These are phyloP conservation scores for Pythium angustatum DNA, from an alignment of 352 stramenopile genomes.

Conservation along the genomic window DNA sequence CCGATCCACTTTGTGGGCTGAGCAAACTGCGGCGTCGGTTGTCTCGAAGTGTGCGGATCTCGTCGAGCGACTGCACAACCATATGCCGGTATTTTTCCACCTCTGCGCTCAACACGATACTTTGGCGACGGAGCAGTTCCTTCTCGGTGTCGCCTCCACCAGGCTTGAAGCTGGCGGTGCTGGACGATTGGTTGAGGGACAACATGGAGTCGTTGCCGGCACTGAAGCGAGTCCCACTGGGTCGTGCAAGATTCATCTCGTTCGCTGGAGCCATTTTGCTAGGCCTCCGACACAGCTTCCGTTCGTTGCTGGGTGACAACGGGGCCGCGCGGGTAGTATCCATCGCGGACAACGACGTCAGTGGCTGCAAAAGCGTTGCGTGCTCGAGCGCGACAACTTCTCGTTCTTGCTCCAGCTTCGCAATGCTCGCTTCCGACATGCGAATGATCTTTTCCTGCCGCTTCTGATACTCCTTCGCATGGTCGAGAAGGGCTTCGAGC, in stretches of 20 bases:
- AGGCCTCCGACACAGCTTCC: background rate
- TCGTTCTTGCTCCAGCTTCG: conserved; percentile 49
- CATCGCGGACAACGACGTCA: background rate
- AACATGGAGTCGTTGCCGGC: background rate
- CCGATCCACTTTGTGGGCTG: conserved; percentile 17
- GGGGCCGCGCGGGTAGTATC: background rate
- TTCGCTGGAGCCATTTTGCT: background rate
- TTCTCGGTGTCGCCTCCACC: conserved; percentile 32
- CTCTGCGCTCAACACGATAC: conserved; percentile 36
- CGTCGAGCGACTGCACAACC: conserved; percentile 43
- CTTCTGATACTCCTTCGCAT: conserved; percentile 54
- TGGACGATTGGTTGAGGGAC: background rate
- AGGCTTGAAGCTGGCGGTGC: background rate
- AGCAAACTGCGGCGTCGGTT: conserved; percentile 29
- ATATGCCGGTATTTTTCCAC: conserved; percentile 46
- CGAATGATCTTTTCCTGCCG: conserved; percentile 66
- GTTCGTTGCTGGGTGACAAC: background rate
- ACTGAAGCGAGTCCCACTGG: background rate
- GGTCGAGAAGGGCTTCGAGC: conserved; percentile 52
- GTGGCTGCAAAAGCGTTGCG: background rate
- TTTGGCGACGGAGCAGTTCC: conserved; percentile 40
- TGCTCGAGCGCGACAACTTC: conserved; percentile 26
- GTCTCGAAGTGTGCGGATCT: conserved; percentile 39
- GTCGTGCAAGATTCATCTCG: background rate
- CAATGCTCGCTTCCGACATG: conserved; percentile 59